A percentile compares a stretch with the other conserved stretches of the same genome.
Evolutionary conservation across 108 stramenopile species (phyloP).

Genomic region (Epipyxis sp.): DNA sequence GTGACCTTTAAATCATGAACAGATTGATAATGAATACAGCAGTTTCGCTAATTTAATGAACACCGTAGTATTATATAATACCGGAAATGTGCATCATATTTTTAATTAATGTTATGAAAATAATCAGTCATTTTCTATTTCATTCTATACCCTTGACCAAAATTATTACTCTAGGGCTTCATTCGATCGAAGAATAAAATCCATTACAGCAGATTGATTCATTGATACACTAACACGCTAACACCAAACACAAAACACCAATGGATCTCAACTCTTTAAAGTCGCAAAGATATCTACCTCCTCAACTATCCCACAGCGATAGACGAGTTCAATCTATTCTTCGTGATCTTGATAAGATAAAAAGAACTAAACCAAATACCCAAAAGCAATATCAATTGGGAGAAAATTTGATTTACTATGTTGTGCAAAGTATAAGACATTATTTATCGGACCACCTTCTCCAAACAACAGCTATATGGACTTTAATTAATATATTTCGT

Average conservation of each 20-base stretch:
- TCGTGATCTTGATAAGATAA: conserved; percentile 19
- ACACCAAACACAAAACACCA: neutral
- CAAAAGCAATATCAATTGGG: neutral
- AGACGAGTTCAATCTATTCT: neutral
- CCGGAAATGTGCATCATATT: too few relatives aligned
- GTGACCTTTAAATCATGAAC: too few relatives aligned
- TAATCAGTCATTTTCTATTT: too few relatives aligned
- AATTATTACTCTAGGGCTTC: too few relatives aligned
- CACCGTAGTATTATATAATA: too few relatives aligned
- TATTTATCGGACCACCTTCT: neutral
- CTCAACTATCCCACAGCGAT: neutral
- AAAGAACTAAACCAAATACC: neutral
- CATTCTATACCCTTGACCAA: too few relatives aligned
- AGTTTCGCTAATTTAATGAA: too few relatives aligned
- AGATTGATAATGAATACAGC: too few relatives aligned
- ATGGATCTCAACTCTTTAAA: neutral
- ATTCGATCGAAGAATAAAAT: too few relatives aligned
- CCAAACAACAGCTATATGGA: conserved; percentile 10
- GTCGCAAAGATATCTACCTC: neutral
- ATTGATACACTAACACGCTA: too few relatives aligned
- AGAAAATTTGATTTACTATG: neutral
- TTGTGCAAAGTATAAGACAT: neutral
- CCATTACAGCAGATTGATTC: too few relatives aligned
- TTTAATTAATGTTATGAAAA: too few relatives aligned
- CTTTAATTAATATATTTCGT: conserved; percentile 1